Percentiles rank a stretch among this genome's conserved stretches.
These are phyloP conservation scores for Saposhnikovia divaricata DNA, from an alignment of 129 eudicot species.

Conservation along the genomic window DNA sequence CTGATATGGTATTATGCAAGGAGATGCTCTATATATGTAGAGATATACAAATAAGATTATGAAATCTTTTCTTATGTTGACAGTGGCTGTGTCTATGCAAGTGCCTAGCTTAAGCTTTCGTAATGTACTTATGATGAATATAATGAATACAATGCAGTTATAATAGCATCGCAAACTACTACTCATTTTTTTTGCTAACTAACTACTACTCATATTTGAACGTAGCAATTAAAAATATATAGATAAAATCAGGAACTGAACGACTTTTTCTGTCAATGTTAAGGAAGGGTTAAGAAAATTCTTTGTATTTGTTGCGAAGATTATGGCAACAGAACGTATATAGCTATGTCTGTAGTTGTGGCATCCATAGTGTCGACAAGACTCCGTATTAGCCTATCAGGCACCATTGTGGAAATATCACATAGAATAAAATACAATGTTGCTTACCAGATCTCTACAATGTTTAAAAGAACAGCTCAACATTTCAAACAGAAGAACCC, in stretches of 20 bases:
- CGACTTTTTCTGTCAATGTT: background rate
- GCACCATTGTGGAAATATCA: background rate
- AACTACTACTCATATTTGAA: background rate
- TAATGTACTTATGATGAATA: background rate
- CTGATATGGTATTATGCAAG: conserved; percentile 14
- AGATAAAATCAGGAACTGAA: background rate
- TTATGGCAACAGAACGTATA: background rate
- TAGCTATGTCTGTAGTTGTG: background rate
- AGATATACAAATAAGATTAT: conserved; percentile 17
- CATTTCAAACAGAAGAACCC: background rate
- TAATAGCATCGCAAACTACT: background rate
- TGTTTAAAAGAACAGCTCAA: background rate
- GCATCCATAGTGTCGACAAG: background rate
- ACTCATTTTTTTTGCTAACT: background rate
- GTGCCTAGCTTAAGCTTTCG: background rate
- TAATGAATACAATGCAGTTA: background rate
- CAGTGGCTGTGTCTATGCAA: background rate
- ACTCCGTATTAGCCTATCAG: background rate
- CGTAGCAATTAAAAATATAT: background rate
- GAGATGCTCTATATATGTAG: conserved; percentile 1
- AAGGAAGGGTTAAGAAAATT: no score
- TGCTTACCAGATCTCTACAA: background rate
- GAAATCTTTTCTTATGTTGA: background rate
- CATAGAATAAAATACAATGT: background rate
- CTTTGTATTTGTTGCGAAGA: background rate